Percentiles rank a stretch among this genome's conserved stretches.
phyloP scores from a whole-genome alignment of 495 filamentous ascomycete species.

The Xylaria scruposa region DNA sequence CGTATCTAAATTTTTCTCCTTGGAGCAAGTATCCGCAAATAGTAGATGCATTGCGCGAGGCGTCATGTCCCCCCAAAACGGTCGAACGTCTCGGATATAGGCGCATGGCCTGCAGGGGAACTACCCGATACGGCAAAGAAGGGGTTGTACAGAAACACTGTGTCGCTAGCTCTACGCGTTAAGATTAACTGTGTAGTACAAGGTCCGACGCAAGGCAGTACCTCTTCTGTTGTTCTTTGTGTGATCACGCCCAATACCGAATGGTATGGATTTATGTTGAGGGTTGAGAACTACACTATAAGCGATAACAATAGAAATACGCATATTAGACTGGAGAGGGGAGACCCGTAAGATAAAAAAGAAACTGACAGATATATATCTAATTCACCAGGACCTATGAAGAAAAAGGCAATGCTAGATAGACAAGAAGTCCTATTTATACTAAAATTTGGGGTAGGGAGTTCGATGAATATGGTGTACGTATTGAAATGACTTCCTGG shows the following conservation, averaged over 20 bases:
- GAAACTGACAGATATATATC: too few species aligned
- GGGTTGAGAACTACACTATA: not conserved
- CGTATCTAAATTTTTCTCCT: too few species aligned
- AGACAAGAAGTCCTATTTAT: not conserved
- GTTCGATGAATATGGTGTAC: too few species aligned
- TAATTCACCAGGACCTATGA: not conserved
- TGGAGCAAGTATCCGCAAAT: too few species aligned
- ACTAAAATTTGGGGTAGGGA: too few species aligned
- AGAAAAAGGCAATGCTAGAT: not conserved
- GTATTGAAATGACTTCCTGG: too few species aligned
- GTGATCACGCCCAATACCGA: not conserved
- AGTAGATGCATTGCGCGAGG: too few species aligned
- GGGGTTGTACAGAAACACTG: not conserved
- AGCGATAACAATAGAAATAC: not conserved
- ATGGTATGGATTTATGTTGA: not conserved
- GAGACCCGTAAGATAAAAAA: too few species aligned
- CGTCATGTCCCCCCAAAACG: too few species aligned
- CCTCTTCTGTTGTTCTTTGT: not conserved
- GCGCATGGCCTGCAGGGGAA: not conserved
- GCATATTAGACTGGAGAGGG: not conserved
- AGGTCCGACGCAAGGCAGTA: not conserved
- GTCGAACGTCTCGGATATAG: too few species aligned
- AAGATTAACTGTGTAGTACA: not conserved
- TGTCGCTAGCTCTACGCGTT: not conserved
- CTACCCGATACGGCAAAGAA: not conserved